Conservation (phyloP, 176 grass and related monocot species). For the Oryza longistaminata region DNA sequence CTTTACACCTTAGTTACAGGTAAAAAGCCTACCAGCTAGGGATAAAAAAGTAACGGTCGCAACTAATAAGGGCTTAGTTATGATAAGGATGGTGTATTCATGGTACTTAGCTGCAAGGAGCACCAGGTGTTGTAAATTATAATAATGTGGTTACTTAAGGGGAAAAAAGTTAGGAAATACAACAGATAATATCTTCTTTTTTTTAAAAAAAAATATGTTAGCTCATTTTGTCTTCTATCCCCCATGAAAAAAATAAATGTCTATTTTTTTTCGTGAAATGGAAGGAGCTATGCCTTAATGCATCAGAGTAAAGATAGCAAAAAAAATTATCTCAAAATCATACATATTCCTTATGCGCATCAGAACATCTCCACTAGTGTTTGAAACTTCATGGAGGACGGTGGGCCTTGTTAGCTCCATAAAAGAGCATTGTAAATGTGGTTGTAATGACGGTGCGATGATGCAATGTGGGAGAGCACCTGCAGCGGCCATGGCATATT, state of each 20-base stretch:
- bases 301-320: background rate
- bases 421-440: too few species aligned
- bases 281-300: background rate
- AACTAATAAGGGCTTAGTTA: conserved; percentile 18
- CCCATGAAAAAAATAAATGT: background rate
- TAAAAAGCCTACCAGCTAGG: background rate
- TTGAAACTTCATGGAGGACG: background rate
- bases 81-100: background rate
- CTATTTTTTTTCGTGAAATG: background rate
- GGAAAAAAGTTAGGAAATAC: background rate
- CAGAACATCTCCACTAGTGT: background rate
- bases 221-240: background rate
- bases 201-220: background rate
- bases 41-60: conserved; percentile 35
- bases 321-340: background rate
- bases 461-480: too few species aligned
- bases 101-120: background rate
- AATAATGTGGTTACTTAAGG: background rate
- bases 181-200: background rate
- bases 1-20: conserved; percentile 35
- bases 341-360: background rate
- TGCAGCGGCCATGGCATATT: too few species aligned
- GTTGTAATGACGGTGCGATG: too few species aligned
- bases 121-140: background rate
- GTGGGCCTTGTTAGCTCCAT: too few species aligned